phyloP scores from a whole-genome alignment of 805 yeast species.

The Wickerhamiella qilinensis region DNA sequence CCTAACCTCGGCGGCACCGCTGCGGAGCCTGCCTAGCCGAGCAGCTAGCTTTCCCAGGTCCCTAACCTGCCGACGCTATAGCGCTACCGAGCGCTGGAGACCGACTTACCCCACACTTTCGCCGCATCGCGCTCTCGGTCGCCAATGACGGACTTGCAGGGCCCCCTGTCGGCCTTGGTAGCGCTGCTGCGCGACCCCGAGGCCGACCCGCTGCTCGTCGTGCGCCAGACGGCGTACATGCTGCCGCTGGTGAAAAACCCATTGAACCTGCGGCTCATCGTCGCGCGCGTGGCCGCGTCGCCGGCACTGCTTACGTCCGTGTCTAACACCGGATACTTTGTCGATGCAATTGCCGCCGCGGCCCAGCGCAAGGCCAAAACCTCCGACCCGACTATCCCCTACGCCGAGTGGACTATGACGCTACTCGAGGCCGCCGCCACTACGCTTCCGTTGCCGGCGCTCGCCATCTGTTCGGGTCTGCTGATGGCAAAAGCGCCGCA shows the following conservation, averaged over 20 bases:
- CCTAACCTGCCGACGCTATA: too few relatives aligned
- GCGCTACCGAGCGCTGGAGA: too few relatives aligned
- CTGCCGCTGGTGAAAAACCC: conserved; percentile 13
- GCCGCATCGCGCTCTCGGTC: background rate
- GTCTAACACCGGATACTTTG: conserved; percentile 1
- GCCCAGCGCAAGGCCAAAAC: conserved; percentile 8
- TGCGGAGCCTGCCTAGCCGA: too few relatives aligned
- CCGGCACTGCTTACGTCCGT: conserved; percentile 1
- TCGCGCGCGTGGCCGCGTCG: conserved; percentile 8
- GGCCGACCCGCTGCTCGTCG: background rate
- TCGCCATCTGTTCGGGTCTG: conserved; percentile 7
- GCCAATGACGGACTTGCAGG: background rate
- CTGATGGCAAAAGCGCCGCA: background rate
- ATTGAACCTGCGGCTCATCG: conserved; percentile 9
- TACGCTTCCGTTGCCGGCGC: conserved; percentile 8
- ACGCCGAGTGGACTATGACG: background rate
- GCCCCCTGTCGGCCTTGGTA: background rate
- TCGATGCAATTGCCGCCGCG: conserved; percentile 11
- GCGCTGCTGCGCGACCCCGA: background rate
- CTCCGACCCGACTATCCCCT: conserved; percentile 9
- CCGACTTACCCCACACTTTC: background rate
- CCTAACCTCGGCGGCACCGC: too few relatives aligned
- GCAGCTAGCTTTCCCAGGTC: too few relatives aligned
- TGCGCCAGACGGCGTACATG: conserved; percentile 6
- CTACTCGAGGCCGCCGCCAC: conserved; percentile 2